Evolutionary conservation across 1,284 basidiomycete genomes (phyloP).

Genomic region (Rhizoctonia solani): DNA sequence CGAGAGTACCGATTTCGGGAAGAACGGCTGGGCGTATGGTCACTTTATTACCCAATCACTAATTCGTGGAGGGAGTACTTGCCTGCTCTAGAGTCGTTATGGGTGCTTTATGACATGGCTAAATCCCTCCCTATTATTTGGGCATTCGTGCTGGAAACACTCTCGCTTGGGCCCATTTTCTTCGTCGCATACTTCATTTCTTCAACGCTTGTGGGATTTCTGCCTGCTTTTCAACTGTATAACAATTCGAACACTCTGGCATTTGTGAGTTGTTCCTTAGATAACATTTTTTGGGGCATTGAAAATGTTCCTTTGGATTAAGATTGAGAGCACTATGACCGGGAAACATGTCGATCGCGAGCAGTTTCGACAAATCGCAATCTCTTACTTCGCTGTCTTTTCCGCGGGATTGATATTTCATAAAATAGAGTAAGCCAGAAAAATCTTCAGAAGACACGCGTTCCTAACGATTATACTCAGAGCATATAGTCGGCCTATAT

Average conservation of each 20-base stretch:
- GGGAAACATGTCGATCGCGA: conserved; percentile 5
- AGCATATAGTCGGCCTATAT: conserved; percentile 14
- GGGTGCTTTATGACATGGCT: conserved; percentile 9
- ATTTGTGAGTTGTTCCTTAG: conserved; percentile 3
- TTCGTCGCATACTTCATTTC: conserved; percentile 19
- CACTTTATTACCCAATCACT: conserved; percentile 26
- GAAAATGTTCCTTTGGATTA: background rate
- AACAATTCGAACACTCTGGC: conserved; percentile 16
- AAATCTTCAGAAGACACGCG: background rate
- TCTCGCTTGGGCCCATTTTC: conserved; percentile 17
- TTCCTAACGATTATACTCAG: background rate
- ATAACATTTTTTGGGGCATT: background rate
- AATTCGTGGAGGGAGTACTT: conserved; percentile 26
- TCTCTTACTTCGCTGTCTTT: conserved; percentile 2
- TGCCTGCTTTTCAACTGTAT: conserved; percentile 14
- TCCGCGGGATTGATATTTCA: conserved; percentile 3
- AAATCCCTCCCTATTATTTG: conserved; percentile 25
- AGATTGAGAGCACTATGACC: conserved; percentile 11
- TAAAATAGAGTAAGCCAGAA: conserved; percentile 5
- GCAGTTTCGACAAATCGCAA: conserved; percentile 1
- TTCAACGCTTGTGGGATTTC: conserved; percentile 13
- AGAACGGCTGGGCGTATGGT: conserved; percentile 15
- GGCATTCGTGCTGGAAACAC: conserved; percentile 17
- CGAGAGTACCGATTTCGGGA: conserved; percentile 8
- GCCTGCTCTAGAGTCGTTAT: conserved; percentile 26